A percentile compares a stretch with the other conserved stretches of the same genome.
Evolutionary conservation across 306 rosid species (phyloP).

Genomic region (Lupinus albus): DNA sequence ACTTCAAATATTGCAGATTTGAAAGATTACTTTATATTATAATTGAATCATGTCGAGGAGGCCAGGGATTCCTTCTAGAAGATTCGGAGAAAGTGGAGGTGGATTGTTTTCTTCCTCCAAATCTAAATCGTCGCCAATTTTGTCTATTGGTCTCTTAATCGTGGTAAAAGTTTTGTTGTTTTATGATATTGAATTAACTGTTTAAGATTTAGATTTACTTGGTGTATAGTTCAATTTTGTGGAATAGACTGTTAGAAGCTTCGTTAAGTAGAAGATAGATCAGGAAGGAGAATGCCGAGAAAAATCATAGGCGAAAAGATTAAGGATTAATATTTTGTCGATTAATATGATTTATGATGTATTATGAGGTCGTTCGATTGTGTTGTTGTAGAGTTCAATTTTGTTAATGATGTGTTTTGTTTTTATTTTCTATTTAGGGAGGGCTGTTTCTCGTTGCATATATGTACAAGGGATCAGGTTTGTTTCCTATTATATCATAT

Average conservation of each 20-base stretch:
- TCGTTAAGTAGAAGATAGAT: too few relatives aligned
- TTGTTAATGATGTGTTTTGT: not conserved
- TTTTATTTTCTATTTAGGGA: constrained; percentile 36
- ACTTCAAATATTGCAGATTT: constrained; percentile 30
- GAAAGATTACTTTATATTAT: not conserved
- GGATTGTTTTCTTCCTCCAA: constrained; percentile 50
- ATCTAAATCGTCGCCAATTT: constrained; percentile 55
- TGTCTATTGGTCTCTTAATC: constrained; percentile 49
- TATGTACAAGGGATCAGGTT: constrained; percentile 48
- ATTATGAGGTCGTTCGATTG: too few relatives aligned
- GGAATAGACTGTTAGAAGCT: too few relatives aligned
- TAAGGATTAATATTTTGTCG: too few relatives aligned
- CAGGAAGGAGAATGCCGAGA: too few relatives aligned
- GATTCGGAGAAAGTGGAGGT: constrained; percentile 58
- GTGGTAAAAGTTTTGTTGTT: constrained; percentile 38
- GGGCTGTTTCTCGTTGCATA: constrained; percentile 42
- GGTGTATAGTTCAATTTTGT: not conserved
- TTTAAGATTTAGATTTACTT: not conserved
- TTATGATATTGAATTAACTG: not conserved
- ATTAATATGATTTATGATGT: too few relatives aligned
- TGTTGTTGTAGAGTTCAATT: not conserved
- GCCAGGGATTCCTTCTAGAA: constrained; percentile 46
- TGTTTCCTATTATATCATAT: constrained; percentile 14
- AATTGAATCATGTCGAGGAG: constrained; percentile 53
- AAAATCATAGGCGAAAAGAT: too few relatives aligned